Evolutionary conservation across 176 grass and related monocot species (phyloP).

Genomic region (Lolium multiflorum): DNA sequence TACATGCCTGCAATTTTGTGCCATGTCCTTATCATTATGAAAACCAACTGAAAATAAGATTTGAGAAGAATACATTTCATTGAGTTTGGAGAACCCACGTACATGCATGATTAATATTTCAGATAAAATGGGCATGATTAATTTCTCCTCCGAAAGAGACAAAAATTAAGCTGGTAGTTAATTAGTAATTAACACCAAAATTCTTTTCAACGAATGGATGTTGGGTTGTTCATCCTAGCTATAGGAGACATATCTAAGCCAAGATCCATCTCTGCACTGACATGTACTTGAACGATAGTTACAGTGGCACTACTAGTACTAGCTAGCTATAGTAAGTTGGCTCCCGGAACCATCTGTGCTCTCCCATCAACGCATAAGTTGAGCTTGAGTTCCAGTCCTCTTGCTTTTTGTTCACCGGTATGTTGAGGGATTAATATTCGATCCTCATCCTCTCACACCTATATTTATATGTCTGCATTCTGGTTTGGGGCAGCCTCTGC

Average conservation of each 20-base stretch:
- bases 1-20: background rate
- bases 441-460: slow-evolving; percentile 32
- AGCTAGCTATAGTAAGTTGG: slow-evolving; percentile 41
- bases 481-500: slow-evolving; percentile 13
- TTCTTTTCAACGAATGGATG: slow-evolving; percentile 18
- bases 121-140: background rate
- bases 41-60: background rate
- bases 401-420: slow-evolving; percentile 41
- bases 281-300: slow-evolving; percentile 57
- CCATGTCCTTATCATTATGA: background rate
- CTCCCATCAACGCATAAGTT: slow-evolving; percentile 5
- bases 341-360: slow-evolving; percentile 5
- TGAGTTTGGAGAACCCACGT: slow-evolving; percentile 4
- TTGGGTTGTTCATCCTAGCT: slow-evolving; percentile 39
- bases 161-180: slow-evolving; percentile 6
- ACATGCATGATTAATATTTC: background rate
- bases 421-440: slow-evolving; percentile 24
- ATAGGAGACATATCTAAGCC: slow-evolving; percentile 31
- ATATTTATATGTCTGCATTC: slow-evolving; percentile 14
- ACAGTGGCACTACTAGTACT: slow-evolving; percentile 32
- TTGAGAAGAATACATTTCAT: slow-evolving; percentile 35
- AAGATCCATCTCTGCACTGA: slow-evolving; percentile 47
- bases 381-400: background rate
- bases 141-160: background rate
- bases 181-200: slow-evolving; percentile 33